A percentile compares a stretch with the other conserved stretches of the same genome.
Conservation (phyloP, 495 filamentous ascomycete species). For the Sporormia fimetaria region DNA sequence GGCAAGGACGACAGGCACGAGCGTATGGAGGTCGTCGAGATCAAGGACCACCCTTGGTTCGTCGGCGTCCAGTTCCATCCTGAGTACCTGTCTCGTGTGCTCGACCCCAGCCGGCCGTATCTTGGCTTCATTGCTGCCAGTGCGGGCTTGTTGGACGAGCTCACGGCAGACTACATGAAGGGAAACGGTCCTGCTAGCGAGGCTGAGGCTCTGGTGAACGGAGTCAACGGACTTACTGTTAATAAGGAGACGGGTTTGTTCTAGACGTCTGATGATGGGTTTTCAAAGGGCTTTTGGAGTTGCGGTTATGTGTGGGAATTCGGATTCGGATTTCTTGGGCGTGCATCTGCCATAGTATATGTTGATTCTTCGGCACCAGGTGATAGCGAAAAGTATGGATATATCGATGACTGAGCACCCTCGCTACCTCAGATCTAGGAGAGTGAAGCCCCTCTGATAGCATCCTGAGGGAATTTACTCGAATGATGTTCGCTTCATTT, state of each 20-base stretch:
- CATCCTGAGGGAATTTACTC: no score
- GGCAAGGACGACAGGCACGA: conserved; percentile 74
- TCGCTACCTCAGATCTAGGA: no score
- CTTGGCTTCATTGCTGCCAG: conserved; percentile 78
- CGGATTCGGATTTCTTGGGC: no score
- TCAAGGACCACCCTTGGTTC: conserved; percentile 82
- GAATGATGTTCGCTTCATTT: no score
- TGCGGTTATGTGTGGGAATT: no score
- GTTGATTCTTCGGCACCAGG: no score
- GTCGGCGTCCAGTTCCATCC: conserved; percentile 87
- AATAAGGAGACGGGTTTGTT: conserved; percentile 7
- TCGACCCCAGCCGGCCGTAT: conserved; percentile 66
- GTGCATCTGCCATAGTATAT: no score
- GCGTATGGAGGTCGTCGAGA: conserved; percentile 85
- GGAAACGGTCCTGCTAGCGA: conserved; percentile 1
- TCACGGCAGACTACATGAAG: conserved; percentile 14
- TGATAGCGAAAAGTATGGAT: no score
- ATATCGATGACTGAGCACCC: no score
- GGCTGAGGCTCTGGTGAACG: conserved; percentile 14
- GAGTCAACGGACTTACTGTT: conserved; percentile 4
- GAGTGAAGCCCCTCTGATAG: no score
- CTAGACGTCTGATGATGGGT: not conserved
- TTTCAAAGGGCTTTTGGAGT: no score
- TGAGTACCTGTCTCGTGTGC: conserved; percentile 63
- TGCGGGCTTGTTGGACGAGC: conserved; percentile 16